phyloP scores from a whole-genome alignment of 2,329 filamentous ascomycete species.

The Arthroderma sp. region DNA sequence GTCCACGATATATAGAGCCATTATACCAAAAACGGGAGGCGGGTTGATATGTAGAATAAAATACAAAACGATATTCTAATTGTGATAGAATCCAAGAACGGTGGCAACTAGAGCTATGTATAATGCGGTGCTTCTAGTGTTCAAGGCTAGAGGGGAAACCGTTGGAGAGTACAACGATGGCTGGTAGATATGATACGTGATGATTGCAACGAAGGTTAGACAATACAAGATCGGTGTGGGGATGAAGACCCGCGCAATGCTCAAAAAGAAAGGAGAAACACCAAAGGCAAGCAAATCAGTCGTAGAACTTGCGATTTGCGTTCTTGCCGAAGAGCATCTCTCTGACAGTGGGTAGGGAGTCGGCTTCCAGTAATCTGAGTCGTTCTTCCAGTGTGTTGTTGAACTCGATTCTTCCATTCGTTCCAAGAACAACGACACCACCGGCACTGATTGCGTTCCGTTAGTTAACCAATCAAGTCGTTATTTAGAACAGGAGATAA shows the following conservation, averaged over 20 bases:
- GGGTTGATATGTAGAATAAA: not conserved
- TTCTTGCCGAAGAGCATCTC: slow-evolving; percentile 87
- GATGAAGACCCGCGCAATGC: slow-evolving; percentile 1
- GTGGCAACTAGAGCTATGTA: not conserved
- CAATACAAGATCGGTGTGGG: not conserved
- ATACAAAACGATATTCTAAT: slow-evolving; percentile 3
- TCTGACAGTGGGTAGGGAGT: slow-evolving; percentile 72
- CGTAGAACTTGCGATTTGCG: slow-evolving; percentile 86
- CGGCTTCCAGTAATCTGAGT: slow-evolving; percentile 69
- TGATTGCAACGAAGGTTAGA: not conserved
- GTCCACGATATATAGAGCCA: not conserved
- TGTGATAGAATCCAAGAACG: not conserved
- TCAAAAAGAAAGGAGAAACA: not conserved
- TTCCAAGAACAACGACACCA: slow-evolving; percentile 67
- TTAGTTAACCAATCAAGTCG: no score
- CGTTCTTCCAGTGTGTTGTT: slow-evolving; percentile 97
- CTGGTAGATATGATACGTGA: slow-evolving; percentile 1
- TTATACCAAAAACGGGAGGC: not conserved
- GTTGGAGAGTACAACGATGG: not conserved
- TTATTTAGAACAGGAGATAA: no score
- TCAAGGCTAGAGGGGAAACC: not conserved
- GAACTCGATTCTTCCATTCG: slow-evolving; percentile 88
- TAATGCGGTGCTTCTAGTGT: not conserved
- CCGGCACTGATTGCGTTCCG: slow-evolving; percentile 51
- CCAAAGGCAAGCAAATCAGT: slow-evolving; percentile 44